phyloP scores from a whole-genome alignment of 2,329 filamentous ascomycete species.

The Anisogramma anomala region DNA sequence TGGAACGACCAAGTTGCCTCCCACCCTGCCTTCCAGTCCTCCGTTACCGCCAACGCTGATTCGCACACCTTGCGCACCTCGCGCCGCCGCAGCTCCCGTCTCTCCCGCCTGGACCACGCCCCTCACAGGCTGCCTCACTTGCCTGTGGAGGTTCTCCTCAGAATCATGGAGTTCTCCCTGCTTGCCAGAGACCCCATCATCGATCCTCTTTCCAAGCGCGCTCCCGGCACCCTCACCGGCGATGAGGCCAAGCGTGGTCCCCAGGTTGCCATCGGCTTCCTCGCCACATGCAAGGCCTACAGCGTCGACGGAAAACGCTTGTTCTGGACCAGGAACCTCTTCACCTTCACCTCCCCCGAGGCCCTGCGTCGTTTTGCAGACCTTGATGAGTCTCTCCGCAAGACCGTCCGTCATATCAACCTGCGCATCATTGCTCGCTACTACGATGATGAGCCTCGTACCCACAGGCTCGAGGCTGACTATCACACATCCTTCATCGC shows the following conservation, averaged over 20 bases:
- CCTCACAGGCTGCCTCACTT: slow-evolving; percentile 28
- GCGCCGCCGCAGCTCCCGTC: slow-evolving; percentile 21
- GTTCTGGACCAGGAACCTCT: slow-evolving; percentile 41
- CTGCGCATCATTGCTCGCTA: slow-evolving; percentile 44
- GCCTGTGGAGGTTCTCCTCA: slow-evolving; percentile 41
- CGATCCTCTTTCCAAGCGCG: slow-evolving; percentile 38
- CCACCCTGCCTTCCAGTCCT: slow-evolving; percentile 24
- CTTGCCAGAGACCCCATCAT: slow-evolving; percentile 38
- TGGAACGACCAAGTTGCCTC: slow-evolving; percentile 31
- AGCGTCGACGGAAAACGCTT: slow-evolving; percentile 36
- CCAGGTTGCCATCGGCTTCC: slow-evolving; percentile 41
- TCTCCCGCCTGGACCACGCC: slow-evolving; percentile 16
- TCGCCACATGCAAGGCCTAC: slow-evolving; percentile 40
- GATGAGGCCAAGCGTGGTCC: slow-evolving; percentile 33
- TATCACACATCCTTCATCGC: slow-evolving; percentile 34
- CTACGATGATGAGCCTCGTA: slow-evolving; percentile 39
- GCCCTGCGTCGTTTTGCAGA: slow-evolving; percentile 38
- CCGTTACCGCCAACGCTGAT: slow-evolving; percentile 18
- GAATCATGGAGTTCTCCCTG: slow-evolving; percentile 40
- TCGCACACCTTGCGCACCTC: slow-evolving; percentile 4
- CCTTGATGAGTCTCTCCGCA: slow-evolving; percentile 30
- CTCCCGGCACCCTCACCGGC: slow-evolving; percentile 31
- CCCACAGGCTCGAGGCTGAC: slow-evolving; percentile 29
- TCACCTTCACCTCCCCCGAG: slow-evolving; percentile 42
- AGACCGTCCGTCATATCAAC: slow-evolving; percentile 33